Evolutionary conservation across 495 filamentous ascomycete species (phyloP).

Genomic region (Neurospora sp.): DNA sequence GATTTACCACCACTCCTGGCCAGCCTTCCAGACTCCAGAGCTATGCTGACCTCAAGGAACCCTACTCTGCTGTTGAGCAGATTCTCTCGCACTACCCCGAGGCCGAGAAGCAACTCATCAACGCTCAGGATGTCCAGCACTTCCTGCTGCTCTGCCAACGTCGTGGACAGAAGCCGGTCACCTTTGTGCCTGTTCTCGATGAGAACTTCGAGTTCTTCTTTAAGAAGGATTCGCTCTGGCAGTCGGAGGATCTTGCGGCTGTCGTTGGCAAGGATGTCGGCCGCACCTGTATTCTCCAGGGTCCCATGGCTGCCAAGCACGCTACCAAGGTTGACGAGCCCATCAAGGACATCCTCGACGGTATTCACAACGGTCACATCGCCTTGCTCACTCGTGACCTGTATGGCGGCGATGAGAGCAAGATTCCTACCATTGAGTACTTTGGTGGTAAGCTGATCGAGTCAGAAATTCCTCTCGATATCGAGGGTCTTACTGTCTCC

Average conservation of each 20-base stretch:
- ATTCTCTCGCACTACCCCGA: slow-evolving; percentile 78
- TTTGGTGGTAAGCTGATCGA: slow-evolving; percentile 77
- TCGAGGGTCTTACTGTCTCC: slow-evolving; percentile 72
- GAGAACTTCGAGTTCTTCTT: slow-evolving; percentile 97
- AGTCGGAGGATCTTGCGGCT: slow-evolving; percentile 92
- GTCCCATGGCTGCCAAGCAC: slow-evolving; percentile 87
- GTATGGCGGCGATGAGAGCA: slow-evolving; percentile 60
- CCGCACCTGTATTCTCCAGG: slow-evolving; percentile 89
- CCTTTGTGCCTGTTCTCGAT: slow-evolving; percentile 87
- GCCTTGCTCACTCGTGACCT: slow-evolving; percentile 63
- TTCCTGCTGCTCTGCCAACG: slow-evolving; percentile 91
- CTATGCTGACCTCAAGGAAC: slow-evolving; percentile 77
- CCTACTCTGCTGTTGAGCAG: slow-evolving; percentile 62
- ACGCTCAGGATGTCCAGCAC: slow-evolving; percentile 92
- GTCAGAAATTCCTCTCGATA: slow-evolving; percentile 49
- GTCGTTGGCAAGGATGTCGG: slow-evolving; percentile 94
- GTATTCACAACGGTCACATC: slow-evolving; percentile 83
- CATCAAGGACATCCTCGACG: slow-evolving; percentile 83
- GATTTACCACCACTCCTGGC: slow-evolving; percentile 60
- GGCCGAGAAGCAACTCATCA: slow-evolving; percentile 83
- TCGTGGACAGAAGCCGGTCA: slow-evolving; percentile 88
- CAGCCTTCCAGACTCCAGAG: slow-evolving; percentile 61
- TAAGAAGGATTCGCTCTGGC: slow-evolving; percentile 99
- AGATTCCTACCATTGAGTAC: slow-evolving; percentile 83
- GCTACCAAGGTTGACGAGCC: slow-evolving; percentile 83